phyloP scores from a whole-genome alignment of 1,139 yeast species.

The Suhomyces bolitotheri region DNA sequence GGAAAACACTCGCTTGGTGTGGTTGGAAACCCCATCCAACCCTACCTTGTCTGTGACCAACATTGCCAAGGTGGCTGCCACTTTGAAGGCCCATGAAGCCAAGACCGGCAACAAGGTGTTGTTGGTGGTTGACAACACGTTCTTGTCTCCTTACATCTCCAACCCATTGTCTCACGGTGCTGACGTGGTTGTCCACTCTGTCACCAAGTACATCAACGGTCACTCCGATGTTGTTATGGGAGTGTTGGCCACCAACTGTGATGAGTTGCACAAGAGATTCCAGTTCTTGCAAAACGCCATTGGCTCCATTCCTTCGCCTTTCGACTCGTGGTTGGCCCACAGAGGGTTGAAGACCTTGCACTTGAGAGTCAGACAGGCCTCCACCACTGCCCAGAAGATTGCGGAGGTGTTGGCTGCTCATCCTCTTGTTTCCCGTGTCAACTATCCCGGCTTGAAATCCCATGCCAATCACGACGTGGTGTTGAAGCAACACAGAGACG shows the following conservation, averaged over 20 bases:
- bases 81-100: constrained; percentile 49
- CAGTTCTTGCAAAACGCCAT: constrained; percentile 84
- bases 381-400: constrained; percentile 64
- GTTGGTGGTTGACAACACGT: constrained; percentile 89
- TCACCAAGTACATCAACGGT: constrained; percentile 88
- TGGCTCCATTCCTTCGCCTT: constrained; percentile 88
- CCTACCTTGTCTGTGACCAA: constrained; percentile 81
- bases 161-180: constrained; percentile 85
- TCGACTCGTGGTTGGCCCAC: constrained; percentile 91
- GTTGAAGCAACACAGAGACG: constrained; percentile 75
- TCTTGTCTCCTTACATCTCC: constrained; percentile 88
- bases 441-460: constrained; percentile 78
- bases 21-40: constrained; percentile 90
- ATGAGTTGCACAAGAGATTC: constrained; percentile 59
- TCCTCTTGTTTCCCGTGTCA: constrained; percentile 63
- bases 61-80: constrained; percentile 57
- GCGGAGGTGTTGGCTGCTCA: constrained; percentile 62
- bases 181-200: constrained; percentile 84
- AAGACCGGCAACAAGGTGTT: constrained; percentile 50
- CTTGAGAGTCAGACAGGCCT: constrained; percentile 72
- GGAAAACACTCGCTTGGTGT: constrained; percentile 70
- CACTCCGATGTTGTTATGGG: constrained; percentile 94
- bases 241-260: constrained; percentile 69
- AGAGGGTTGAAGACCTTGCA: constrained; percentile 89
- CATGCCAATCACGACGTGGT: constrained; percentile 68